Conservation (phyloP, 345 rosid species). For the Chamaenerion angustifolium region DNA sequence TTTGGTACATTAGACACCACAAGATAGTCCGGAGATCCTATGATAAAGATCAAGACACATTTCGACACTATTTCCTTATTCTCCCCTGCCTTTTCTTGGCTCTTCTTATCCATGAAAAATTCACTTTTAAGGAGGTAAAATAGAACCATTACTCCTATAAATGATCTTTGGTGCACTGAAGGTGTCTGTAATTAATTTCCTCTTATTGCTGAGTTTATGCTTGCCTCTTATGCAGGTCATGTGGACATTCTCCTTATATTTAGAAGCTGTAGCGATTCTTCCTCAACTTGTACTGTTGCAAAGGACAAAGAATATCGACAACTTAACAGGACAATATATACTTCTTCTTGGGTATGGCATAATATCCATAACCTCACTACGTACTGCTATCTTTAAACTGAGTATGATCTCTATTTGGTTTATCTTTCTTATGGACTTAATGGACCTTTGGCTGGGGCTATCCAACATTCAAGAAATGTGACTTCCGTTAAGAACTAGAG, state of each 20-base stretch:
- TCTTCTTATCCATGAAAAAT: constrained; percentile 46
- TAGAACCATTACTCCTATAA: background rate
- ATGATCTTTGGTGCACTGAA: background rate
- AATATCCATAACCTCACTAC: too few relatives aligned
- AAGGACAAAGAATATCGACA: constrained; percentile 65
- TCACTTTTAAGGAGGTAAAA: constrained; percentile 54
- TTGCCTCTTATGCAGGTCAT: constrained; percentile 36
- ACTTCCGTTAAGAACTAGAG: too few relatives aligned
- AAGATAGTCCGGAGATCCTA: constrained; percentile 59
- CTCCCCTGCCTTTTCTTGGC: constrained; percentile 61
- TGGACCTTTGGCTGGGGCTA: too few relatives aligned
- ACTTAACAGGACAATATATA: constrained; percentile 59
- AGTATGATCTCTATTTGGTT: too few relatives aligned
- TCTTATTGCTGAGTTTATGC: too few relatives aligned
- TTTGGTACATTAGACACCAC: constrained; percentile 69
- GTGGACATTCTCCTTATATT: constrained; percentile 59
- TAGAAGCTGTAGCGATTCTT: constrained; percentile 71
- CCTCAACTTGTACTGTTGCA: constrained; percentile 73
- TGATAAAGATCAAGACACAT: constrained; percentile 61
- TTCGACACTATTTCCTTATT: constrained; percentile 44
- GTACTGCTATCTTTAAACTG: too few relatives aligned
- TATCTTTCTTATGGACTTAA: too few relatives aligned
- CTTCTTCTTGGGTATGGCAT: constrained; percentile 53
- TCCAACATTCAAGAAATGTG: too few relatives aligned
- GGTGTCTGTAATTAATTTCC: too few relatives aligned